These are phyloP conservation scores for Erythrophleum ivorense DNA, from an alignment of 331 rosid genomes.

Conservation along the genomic window DNA sequence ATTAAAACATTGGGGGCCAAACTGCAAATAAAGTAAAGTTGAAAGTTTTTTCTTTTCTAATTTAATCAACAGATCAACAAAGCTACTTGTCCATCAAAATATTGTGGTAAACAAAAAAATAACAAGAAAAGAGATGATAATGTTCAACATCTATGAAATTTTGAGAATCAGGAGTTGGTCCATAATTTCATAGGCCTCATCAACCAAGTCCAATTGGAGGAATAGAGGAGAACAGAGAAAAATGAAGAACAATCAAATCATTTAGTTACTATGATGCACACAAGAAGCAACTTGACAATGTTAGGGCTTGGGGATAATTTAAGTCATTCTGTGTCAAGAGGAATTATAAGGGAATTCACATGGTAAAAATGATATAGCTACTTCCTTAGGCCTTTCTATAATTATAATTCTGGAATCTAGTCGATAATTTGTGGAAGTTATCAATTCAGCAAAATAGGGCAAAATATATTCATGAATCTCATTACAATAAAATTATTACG, in stretches of 20 bases:
- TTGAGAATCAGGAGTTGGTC: not conserved
- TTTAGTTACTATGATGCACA: not conserved
- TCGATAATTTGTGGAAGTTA: not conserved
- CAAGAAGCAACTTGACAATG: not conserved
- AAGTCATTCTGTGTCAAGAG: not conserved
- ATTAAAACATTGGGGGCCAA: not conserved
- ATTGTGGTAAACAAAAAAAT: not conserved
- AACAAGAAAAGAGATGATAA: not conserved
- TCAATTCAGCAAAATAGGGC: not conserved
- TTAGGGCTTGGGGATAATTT: not conserved
- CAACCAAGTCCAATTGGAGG: not conserved
- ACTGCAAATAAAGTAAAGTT: not conserved
- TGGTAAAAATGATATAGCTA: not conserved
- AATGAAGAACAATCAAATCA: not conserved
- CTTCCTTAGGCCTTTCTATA: not conserved
- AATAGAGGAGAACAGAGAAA: not conserved
- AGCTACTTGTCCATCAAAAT: not conserved
- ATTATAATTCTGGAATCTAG: not conserved
- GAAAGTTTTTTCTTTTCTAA: too few species aligned
- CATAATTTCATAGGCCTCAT: not conserved
- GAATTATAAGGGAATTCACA: not conserved
- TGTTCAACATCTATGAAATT: not conserved
- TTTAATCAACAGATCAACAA: not conserved
- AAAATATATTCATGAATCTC: not conserved
- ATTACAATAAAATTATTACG: conserved; percentile 15